These are phyloP conservation scores for Tetraselmis striata DNA, from an alignment of 139 green algal species.

Conservation along the genomic window DNA sequence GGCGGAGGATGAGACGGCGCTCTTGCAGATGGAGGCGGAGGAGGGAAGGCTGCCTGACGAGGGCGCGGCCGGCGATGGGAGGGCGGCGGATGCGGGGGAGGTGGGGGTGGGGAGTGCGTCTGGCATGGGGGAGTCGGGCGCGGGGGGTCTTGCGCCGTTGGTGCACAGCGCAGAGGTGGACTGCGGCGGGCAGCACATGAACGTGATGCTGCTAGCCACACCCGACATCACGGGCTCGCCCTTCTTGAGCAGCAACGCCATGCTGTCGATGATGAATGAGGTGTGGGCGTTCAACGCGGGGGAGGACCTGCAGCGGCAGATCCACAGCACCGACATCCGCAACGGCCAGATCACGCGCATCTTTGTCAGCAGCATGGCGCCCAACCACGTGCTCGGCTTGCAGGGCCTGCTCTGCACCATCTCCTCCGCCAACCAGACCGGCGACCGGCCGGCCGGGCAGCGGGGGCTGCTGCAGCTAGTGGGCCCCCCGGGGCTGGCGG, in stretches of 20 bases:
- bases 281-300: neutral
- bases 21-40: too few relatives aligned
- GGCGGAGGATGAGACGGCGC: too few relatives aligned
- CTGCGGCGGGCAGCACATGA: neutral
- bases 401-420: neutral
- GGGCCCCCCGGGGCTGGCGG: neutral
- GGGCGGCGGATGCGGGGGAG: too few relatives aligned
- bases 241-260: neutral
- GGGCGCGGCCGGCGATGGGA: too few relatives aligned
- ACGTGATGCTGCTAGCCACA: neutral
- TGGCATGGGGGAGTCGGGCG: neutral
- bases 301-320: neutral
- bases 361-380: neutral
- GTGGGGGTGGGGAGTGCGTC: too few relatives aligned
- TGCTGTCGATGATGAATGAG: neutral
- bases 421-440: neutral
- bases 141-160: neutral
- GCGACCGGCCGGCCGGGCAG: too few relatives aligned
- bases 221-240: neutral
- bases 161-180: neutral
- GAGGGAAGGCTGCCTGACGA: too few relatives aligned
- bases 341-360: neutral
- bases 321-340: neutral
- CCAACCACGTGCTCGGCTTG: neutral
- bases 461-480: neutral